phyloP scores from a whole-genome alignment of 106 monocot species.

The Platanthera zijinensis region DNA sequence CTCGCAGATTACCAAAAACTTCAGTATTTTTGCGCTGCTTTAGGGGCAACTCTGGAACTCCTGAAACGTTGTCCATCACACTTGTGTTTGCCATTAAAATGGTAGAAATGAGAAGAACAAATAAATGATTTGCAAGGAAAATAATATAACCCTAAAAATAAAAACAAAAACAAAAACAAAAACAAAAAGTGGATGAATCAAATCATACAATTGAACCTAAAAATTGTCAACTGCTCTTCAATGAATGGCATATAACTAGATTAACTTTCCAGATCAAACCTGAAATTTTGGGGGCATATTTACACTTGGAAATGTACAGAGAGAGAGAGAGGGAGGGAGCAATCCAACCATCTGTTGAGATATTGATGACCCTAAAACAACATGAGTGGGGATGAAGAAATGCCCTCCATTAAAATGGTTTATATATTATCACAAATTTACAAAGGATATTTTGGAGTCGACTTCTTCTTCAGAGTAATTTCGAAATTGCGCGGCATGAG shows the following conservation, averaged over 20 bases:
- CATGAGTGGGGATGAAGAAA: neutral
- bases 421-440: constrained; percentile 2
- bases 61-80: too few relatives aligned
- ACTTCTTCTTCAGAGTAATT: constrained; percentile 24
- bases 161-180: neutral
- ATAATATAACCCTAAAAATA: neutral
- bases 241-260: neutral
- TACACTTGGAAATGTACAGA: neutral
- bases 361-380: neutral
- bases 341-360: neutral
- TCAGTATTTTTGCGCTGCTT: too few relatives aligned
- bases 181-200: neutral
- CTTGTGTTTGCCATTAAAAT: too few relatives aligned
- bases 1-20: too few relatives aligned
- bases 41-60: too few relatives aligned
- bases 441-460: neutral
- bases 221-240: neutral
- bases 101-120: neutral
- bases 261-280: neutral
- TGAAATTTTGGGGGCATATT: neutral
- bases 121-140: too few relatives aligned
- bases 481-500: constrained; percentile 41
- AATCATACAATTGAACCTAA: neutral
- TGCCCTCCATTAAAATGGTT: neutral
- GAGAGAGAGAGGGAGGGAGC: too few relatives aligned